Conservation (phyloP, 2,329 filamentous ascomycete genomes). For the Alternaria ventricosa region DNA sequence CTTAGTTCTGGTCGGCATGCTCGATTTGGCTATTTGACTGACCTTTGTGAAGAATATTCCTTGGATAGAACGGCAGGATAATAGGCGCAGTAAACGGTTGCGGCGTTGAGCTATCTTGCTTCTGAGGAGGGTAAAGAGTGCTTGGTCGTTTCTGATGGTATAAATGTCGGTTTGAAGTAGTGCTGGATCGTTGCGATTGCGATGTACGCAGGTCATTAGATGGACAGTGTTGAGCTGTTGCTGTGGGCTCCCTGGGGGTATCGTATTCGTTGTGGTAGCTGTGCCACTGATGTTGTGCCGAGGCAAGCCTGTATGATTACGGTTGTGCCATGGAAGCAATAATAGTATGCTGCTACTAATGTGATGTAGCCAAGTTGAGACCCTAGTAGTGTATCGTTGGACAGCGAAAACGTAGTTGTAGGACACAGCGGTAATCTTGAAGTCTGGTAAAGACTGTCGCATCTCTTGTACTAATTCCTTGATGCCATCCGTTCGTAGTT, state of each 20-base stretch:
- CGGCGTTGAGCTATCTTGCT: no score
- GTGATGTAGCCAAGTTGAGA: background rate
- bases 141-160: background rate
- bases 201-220: background rate
- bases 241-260: no score
- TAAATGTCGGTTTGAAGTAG: background rate
- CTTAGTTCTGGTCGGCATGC: no score
- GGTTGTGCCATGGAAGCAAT: background rate
- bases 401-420: background rate
- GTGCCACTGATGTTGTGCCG: background rate
- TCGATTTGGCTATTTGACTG: no score
- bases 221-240: background rate
- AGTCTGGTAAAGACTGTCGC: background rate
- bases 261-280: background rate
- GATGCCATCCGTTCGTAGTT: background rate
- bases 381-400: background rate
- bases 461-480: background rate
- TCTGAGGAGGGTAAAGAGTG: background rate
- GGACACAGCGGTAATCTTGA: background rate
- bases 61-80: background rate
- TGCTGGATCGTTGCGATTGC: background rate
- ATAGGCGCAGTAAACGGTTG: background rate
- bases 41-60: background rate
- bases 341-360: background rate
- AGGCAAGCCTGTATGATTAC: no score